Evolutionary conservation across 2,329 filamentous ascomycete genomes (phyloP), one percentile per base, ranked within the genome.

Genomic region (Penicillium olsonii): DNA sequence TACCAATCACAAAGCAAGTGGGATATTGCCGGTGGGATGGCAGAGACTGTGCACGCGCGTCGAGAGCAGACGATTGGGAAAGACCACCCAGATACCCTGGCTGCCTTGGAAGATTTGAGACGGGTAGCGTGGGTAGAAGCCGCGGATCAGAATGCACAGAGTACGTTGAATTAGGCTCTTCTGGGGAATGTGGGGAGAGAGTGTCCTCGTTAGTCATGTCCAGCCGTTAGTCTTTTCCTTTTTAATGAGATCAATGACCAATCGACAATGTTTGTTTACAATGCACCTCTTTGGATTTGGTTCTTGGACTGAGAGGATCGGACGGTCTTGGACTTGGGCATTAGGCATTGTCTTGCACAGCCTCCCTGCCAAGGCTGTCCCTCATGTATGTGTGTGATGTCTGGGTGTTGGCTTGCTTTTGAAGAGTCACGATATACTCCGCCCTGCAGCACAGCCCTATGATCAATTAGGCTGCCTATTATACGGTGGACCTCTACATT

Each of bases 1-100:
- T 52, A 54, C 15, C 52, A 54, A 18, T 52, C 52, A 18, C 49
- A 54, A 22, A 43, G 52, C 34, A 54, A 45, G 18, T 54, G 52
- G 51, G 35, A 34, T 12, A 20, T 40, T 20, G 51, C 51, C 3
- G 31, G 43, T 10, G 40, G 17, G 12, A 27, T 54, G 17, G 52
- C 52, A 1, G 49, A 54, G 31, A 45, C n/a, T 5, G 45, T 52
- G 9, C 24, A 48, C 34, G 27, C 41, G n/a, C 33, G 49, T 18
- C 35, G 49, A 20, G 43, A 38, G 31, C 40, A 8, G 5, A 7
- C n/a, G 17, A 33, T 45, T 14, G 52, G 52, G 2, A 42, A 35
- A 10, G 45, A 45, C 2, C 52, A 54, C 12, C 48, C 49, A 15
- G 52, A 54, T 19, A 54, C 52, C 1, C 11, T 49, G 22, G 45